Evolutionary conservation across 1,284 basidiomycete genomes (phyloP), one percentile per base, ranked within the genome.

Genomic region (Caloboletus inedulis): DNA sequence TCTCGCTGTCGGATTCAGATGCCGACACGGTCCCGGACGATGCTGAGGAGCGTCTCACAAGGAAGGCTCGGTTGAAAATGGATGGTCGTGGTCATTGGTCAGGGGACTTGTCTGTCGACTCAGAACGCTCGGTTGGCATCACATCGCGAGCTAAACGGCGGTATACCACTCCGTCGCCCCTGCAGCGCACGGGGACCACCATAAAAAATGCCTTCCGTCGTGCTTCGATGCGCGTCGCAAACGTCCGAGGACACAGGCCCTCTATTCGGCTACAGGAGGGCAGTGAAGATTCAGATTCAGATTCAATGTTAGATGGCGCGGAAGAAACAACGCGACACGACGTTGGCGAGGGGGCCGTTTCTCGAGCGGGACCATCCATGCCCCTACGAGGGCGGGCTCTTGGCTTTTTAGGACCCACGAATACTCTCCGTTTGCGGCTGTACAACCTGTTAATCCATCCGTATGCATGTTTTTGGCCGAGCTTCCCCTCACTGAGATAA

Each of bases 211-310:
- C 89, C 43, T 58, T 94, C 7, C 75, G 83, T n/a, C 77, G 87
- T 16, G 82, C 85, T 41, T 93, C 90, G 31, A 70, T 89, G 47
- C 82, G 94, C 19, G 91, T 97, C 16, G 91, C 92, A 34, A 92
- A 93, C 65, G 71, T 94, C 44, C 84, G 83, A 34, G 84, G 83
- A 5, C 73, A 73, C n/a, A 83, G 84, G 50, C 78, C 78, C 34
- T 82, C 84, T 53, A 65, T 84, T 13, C 74, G 78, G 29, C 62
- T 86, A 14, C 74, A 66, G 12, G 85, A 87, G 56, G 77, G 72
- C 6, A 70, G 73, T 36, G 74, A 75, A 19, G 72, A 73, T 37
- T 68, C 70, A 12, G 58, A 64, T 45, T 42, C 51, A 3, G 37
- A 42, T 23, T 34, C 45, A 0, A 27, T 37, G 5, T 30, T 45